These are phyloP conservation scores for Fraxinus velutina DNA, from an alignment of 305 asterid genomes.

Conservation along the genomic window DNA sequence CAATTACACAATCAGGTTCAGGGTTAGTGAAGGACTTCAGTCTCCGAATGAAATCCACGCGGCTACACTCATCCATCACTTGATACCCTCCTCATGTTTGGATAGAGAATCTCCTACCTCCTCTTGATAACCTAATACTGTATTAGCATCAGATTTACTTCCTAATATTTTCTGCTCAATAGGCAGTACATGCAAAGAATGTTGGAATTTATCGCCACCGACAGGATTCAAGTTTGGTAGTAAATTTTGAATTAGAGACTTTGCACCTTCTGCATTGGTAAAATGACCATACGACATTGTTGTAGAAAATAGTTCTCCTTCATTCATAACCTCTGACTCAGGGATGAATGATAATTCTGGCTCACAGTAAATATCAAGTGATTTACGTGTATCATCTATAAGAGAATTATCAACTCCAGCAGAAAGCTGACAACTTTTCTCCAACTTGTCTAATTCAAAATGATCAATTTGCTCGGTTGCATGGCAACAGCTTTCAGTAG, in stretches of 20 bases:
- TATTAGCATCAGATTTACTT: slow-evolving; percentile 33
- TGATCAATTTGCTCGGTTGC: slow-evolving; percentile 31
- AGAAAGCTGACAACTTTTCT: slow-evolving; percentile 31
- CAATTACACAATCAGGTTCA: slow-evolving; percentile 29
- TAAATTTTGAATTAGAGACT: slow-evolving; percentile 28
- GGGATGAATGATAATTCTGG: slow-evolving; percentile 71
- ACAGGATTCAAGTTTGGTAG: slow-evolving; percentile 28
- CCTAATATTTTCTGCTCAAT: slow-evolving; percentile 32
- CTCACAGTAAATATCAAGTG: slow-evolving; percentile 43
- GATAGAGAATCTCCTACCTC: slow-evolving; percentile 58
- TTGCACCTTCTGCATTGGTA: slow-evolving; percentile 21
- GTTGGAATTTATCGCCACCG: slow-evolving; percentile 23
- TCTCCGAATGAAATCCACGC: slow-evolving; percentile 43
- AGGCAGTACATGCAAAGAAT: slow-evolving; percentile 21
- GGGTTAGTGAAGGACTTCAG: slow-evolving; percentile 30
- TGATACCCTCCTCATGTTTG: slow-evolving; percentile 46
- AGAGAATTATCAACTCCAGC: slow-evolving; percentile 36
- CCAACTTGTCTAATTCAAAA: slow-evolving; percentile 34
- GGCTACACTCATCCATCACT: slow-evolving; percentile 73
- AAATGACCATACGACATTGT: slow-evolving; percentile 20
- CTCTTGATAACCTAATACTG: slow-evolving; percentile 39
- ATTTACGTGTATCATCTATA: slow-evolving; percentile 34
- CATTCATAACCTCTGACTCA: slow-evolving; percentile 48
- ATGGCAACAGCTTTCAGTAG: slow-evolving; percentile 34
- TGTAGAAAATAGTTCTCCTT: slow-evolving; percentile 45